Evolutionary conservation across 495 filamentous ascomycete species (phyloP).

Genomic region (Bacidia rubella): DNA sequence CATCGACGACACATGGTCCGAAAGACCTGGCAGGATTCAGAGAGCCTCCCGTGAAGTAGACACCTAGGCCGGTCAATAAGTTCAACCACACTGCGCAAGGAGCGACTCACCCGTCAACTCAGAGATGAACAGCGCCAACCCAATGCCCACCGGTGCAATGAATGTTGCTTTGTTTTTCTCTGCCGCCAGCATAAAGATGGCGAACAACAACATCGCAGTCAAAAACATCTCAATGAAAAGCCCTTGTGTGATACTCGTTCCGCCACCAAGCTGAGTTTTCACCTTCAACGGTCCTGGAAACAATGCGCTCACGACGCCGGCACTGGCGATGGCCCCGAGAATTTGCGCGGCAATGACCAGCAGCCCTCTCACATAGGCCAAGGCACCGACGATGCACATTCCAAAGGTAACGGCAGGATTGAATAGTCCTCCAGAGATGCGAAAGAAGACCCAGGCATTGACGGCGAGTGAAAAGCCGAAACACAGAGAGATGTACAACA

Average conservation of each 20-base stretch:
- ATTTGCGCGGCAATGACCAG: constrained; percentile 42
- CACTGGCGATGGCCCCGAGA: constrained; percentile 42
- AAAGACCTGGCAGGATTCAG: constrained; percentile 64
- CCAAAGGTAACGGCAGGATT: constrained; percentile 63
- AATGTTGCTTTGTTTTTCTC: constrained; percentile 74
- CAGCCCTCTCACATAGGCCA: constrained; percentile 36
- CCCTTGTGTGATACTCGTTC: constrained; percentile 47
- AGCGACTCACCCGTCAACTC: constrained; percentile 44
- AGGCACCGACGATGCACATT: constrained; percentile 41
- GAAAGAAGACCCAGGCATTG: constrained; percentile 79
- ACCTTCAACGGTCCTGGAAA: constrained; percentile 51
- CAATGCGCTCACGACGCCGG: constrained; percentile 46
- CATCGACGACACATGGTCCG: constrained; percentile 53
- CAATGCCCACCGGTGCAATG: constrained; percentile 67
- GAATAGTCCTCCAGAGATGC: constrained; percentile 66
- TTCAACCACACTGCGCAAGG: neutral
- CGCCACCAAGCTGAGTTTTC: constrained; percentile 42
- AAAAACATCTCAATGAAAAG: constrained; percentile 73
- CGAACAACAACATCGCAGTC: constrained; percentile 61
- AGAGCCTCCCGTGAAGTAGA: constrained; percentile 59
- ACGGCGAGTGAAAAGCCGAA: constrained; percentile 68
- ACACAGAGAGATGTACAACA: constrained; percentile 57
- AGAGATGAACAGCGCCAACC: constrained; percentile 55
- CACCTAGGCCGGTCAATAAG: constrained; percentile 26
- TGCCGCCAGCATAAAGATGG: constrained; percentile 70